phyloP scores from a whole-genome alignment of 2,329 filamentous ascomycete species.

The Aspergillus novoparasiticus region DNA sequence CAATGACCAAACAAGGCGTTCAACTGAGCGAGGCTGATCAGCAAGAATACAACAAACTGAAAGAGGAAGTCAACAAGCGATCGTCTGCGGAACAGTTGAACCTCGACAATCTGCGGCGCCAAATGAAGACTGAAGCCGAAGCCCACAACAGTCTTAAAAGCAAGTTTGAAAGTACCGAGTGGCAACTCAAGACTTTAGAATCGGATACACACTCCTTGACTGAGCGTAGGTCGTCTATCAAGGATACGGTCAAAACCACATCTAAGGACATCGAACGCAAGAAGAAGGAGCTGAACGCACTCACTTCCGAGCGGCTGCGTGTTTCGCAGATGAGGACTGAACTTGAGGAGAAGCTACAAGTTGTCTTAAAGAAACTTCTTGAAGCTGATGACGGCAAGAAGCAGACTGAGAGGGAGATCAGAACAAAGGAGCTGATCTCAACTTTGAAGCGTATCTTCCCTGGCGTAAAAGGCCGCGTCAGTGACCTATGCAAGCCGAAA shows the following conservation, averaged over 20 bases:
- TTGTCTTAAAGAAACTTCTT: constrained; percentile 75
- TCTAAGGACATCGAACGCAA: constrained; percentile 78
- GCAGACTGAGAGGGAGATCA: constrained; percentile 78
- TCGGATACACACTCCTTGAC: constrained; percentile 69
- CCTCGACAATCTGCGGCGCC: constrained; percentile 81
- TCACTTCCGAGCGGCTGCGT: constrained; percentile 80
- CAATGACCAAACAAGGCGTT: constrained; percentile 81
- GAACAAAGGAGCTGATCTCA: constrained; percentile 79
- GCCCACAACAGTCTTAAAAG: constrained; percentile 86
- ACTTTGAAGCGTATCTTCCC: constrained; percentile 88
- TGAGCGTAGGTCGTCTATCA: constrained; percentile 67
- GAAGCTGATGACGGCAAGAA: constrained; percentile 84
- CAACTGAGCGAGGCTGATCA: constrained; percentile 83
- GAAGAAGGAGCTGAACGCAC: constrained; percentile 85
- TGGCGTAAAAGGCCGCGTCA: constrained; percentile 86
- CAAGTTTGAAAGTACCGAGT: constrained; percentile 78
- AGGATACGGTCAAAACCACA: constrained; percentile 66
- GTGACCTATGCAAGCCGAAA: constrained; percentile 91
- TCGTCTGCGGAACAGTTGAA: constrained; percentile 80
- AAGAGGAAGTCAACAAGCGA: constrained; percentile 80
- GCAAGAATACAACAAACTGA: constrained; percentile 84
- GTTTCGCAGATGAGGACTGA: constrained; percentile 82
- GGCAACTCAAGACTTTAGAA: constrained; percentile 72
- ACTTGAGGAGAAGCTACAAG: constrained; percentile 86
- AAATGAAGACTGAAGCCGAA: constrained; percentile 88